Base-by-base conservation (phyloP, 768 basidiomycete genomes). In the Lepiota subincarnata region DNA sequence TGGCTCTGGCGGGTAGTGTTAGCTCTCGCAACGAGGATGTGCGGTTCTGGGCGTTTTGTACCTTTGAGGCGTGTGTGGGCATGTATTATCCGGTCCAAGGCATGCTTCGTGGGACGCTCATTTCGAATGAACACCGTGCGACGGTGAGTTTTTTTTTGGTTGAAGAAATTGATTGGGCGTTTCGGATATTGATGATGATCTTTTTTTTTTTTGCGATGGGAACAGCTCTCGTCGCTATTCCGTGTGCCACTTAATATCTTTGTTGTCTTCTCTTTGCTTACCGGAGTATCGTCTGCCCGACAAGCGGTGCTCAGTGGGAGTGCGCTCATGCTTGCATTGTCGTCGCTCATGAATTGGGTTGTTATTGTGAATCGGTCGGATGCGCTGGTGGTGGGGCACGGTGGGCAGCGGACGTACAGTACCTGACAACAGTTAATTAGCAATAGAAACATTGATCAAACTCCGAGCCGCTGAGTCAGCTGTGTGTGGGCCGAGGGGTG, bases 71-170 rank as follows among this genome's bases (percentile, higher is more conserved):
- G 13, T 88, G 84, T 62, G 87, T 89, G 6, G 87, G 87, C 42
- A 79, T 86, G 81, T 89, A 89, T 62, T 89, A 89, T 61, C 87
- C 87, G 19, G 79, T 87, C 26, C 87, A 89, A 54, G 87, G 87
- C 24, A 88, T 86, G 76, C 68, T 89, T 18, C 76, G 84, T 37
- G 84, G 86, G 19, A 73, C 75, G 1, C 64, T 89, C 49, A 82
- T 89, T 11, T 72, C 83, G 1, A 82, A 89, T 55, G 87, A 87
- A 61, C 80, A 88, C 59, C 78, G 87, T 13, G 87, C 87, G 1
- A 89, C 87, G 48, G 86, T 88, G 57, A 59, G 80, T 64, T 14
- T 38, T 28, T 14, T 47, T 48, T 4, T 24, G 2, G 5, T 24
- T n/a, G n/a, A n/a, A n/a, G 31, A n/a, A 52, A 10, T 8, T 13